A percentile compares a stretch with the other conserved stretches of the same genome.
phyloP scores from a whole-genome alignment of 495 filamentous ascomycete genomes.

The Thozetella sp. region DNA sequence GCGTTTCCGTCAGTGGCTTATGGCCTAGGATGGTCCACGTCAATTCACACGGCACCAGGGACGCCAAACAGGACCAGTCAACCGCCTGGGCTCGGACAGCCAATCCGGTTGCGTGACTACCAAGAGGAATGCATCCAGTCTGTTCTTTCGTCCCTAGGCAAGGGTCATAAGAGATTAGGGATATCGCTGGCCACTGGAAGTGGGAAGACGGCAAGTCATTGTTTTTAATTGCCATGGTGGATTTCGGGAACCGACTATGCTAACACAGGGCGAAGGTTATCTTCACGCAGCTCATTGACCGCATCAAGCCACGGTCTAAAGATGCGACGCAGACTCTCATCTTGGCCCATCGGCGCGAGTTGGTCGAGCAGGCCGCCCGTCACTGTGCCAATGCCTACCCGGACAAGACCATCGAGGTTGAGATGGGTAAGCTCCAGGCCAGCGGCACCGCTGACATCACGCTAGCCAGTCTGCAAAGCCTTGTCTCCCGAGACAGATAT shows the following conservation, averaged over 20 bases:
- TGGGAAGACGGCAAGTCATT: constrained; percentile 89
- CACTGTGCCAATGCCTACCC: constrained; percentile 86
- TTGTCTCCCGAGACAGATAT: constrained; percentile 74
- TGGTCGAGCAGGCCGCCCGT: constrained; percentile 90
- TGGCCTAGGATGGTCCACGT: no score
- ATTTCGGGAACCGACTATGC: background rate
- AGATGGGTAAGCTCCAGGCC: constrained; percentile 80
- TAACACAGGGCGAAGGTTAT: constrained; percentile 62
- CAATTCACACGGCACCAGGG: no score
- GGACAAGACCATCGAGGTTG: constrained; percentile 76
- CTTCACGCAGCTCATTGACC: constrained; percentile 92
- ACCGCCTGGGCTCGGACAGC: background rate
- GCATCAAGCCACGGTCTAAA: constrained; percentile 59
- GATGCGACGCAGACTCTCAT: constrained; percentile 80
- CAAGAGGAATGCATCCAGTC: constrained; percentile 91
- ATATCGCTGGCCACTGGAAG: constrained; percentile 90
- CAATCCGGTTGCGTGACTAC: constrained; percentile 69
- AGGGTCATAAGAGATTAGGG: constrained; percentile 81
- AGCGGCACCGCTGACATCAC: constrained; percentile 87
- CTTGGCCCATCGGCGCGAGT: constrained; percentile 86
- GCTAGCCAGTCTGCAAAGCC: constrained; percentile 84
- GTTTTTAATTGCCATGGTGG: background rate
- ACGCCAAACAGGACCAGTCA: background rate
- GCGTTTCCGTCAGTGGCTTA: no score
- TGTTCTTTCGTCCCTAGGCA: constrained; percentile 68